A percentile compares a stretch with the other conserved stretches of the same genome.
Conservation (phyloP, 176 grass and related monocot genomes). For the Tillandsia leiboldiana region DNA sequence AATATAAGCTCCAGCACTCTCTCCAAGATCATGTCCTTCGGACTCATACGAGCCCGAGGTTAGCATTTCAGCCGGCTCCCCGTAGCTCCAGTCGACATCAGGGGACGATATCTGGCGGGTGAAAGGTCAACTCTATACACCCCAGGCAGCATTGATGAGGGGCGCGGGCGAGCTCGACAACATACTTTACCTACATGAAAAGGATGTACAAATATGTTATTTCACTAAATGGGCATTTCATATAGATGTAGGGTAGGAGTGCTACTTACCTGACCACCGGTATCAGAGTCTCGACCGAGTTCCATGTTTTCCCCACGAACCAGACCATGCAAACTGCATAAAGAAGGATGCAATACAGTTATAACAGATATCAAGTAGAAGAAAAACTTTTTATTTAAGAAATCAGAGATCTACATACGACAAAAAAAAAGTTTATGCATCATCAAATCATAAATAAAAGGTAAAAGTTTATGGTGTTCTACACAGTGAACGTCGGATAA, state of each 20-base stretch:
- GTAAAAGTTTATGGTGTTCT: too few species aligned
- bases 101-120: slow-evolving; percentile 86
- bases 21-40: slow-evolving; percentile 42
- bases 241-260: background rate
- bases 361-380: background rate
- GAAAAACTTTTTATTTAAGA: too few species aligned
- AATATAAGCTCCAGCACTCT: slow-evolving; percentile 84
- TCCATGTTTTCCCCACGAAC: slow-evolving; percentile 99
- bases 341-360: background rate
- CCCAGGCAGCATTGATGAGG: slow-evolving; percentile 87
- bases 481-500: too few species aligned
- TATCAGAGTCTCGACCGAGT: slow-evolving; percentile 89
- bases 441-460: too few species aligned
- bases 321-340: slow-evolving; percentile 72
- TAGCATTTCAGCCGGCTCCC: slow-evolving; percentile 89
- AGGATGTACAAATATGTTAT: background rate
- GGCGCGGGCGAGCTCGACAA: slow-evolving; percentile 80
- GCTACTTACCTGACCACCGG: slow-evolving; percentile 67
- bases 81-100: slow-evolving; percentile 97
- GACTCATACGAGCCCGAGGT: slow-evolving; percentile 43
- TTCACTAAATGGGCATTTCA: background rate
- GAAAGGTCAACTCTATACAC: slow-evolving; percentile 84
- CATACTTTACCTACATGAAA: slow-evolving; percentile 74
- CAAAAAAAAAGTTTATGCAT: too few species aligned
- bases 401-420: too few species aligned